phyloP scores from a whole-genome alignment of 805 yeast species.

The Kluyveromyces siamensis region DNA sequence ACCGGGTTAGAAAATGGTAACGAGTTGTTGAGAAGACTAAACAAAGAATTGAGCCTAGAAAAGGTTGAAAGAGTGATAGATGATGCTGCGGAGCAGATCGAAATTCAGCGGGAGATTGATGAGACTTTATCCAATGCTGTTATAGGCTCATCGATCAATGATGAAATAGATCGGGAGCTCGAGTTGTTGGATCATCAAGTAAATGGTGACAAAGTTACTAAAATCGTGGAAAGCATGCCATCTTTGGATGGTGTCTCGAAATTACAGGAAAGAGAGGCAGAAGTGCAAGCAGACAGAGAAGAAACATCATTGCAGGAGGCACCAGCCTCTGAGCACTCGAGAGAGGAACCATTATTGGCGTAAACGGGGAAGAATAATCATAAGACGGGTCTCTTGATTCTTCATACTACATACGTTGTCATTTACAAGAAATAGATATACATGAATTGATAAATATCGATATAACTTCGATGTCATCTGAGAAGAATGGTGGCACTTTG shows the following conservation, averaged over 20 bases:
- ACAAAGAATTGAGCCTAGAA: constrained; percentile 70
- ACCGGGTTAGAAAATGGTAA: constrained; percentile 78
- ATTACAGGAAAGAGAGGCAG: constrained; percentile 11
- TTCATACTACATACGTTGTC: not conserved
- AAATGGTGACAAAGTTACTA: constrained; percentile 23
- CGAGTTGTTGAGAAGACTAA: constrained; percentile 61
- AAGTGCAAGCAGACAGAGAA: not conserved
- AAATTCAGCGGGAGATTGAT: constrained; percentile 68
- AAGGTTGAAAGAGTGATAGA: constrained; percentile 61
- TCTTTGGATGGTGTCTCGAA: constrained; percentile 25
- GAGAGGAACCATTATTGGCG: constrained; percentile 3
- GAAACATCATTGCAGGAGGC: not conserved
- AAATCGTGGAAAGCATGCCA: constrained; percentile 16
- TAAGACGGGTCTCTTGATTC: not conserved
- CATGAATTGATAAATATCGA: not conserved
- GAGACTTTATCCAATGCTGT: constrained; percentile 37
- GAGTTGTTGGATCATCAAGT: constrained; percentile 42
- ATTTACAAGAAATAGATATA: not conserved
- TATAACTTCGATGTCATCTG: not conserved
- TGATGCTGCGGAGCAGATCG: constrained; percentile 71
- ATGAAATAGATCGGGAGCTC: constrained; percentile 60
- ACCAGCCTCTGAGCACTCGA: not conserved
- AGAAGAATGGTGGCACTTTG: not conserved
- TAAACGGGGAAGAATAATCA: not conserved
- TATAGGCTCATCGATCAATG: constrained; percentile 34